Evolutionary conservation across 208 protist species (phyloP).

Genomic region (Porcisia deanei): DNA sequence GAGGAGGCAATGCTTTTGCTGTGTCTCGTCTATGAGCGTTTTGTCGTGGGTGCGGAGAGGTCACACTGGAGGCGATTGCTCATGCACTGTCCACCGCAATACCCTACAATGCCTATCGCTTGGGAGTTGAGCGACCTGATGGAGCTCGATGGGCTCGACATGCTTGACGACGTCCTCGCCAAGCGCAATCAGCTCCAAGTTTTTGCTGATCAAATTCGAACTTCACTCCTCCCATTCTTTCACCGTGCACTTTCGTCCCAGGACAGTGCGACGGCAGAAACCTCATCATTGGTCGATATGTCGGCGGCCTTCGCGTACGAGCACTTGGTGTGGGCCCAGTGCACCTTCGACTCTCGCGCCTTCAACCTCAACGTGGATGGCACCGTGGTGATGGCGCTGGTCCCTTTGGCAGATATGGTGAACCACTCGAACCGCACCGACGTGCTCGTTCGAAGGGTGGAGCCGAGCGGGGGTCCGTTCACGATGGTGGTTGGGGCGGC

Average conservation of each 20-base stretch:
- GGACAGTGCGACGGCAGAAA: neutral
- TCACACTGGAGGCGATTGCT: conserved; percentile 80
- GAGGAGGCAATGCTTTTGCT: conserved; percentile 85
- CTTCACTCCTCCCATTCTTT: conserved; percentile 38
- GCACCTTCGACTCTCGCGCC: conserved; percentile 88
- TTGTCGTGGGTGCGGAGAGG: conserved; percentile 36
- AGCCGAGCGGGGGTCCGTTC: conserved; percentile 70
- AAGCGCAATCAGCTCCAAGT: conserved; percentile 49
- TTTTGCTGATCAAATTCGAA: conserved; percentile 48
- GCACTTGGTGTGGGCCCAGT: conserved; percentile 75
- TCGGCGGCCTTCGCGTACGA: conserved; percentile 49
- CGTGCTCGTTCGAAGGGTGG: conserved; percentile 78
- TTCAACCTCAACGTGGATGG: conserved; percentile 90
- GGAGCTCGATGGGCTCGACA: conserved; percentile 76
- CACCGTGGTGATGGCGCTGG: conserved; percentile 59
- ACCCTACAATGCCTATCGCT: conserved; percentile 74
- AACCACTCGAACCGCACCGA: conserved; percentile 86
- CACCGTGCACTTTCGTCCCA: conserved; percentile 26
- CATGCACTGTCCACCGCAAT: conserved; percentile 48
- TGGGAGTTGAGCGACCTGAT: conserved; percentile 68
- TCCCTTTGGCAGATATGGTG: conserved; percentile 90
- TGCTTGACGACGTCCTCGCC: conserved; percentile 79
- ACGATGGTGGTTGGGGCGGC: conserved; percentile 78
- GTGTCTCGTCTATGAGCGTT: conserved; percentile 76
- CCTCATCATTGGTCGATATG: conserved; percentile 21